Evolutionary conservation across 495 filamentous ascomycete species (phyloP), one percentile per base, ranked within the genome.

Genomic region (Ramalina peruviana): DNA sequence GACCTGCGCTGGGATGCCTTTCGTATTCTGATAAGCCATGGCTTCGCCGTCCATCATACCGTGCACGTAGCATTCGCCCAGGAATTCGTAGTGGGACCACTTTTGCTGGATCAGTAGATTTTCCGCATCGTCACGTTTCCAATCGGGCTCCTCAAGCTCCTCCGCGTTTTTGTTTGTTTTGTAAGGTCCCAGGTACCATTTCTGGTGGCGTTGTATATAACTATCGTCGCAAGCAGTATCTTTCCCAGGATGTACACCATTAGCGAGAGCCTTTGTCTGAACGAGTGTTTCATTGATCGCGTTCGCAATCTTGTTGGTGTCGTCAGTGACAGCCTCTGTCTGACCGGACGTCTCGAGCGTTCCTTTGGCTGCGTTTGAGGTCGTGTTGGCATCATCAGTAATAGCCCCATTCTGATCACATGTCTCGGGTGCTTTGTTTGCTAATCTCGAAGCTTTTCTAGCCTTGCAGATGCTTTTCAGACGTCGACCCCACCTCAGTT

Each of bases 11-110:
- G 13, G 23, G 23, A 47, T 25, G 13, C 40, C 50, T 16, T 48
- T 40, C 6, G 48, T 3, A 20, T 46, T 43, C 40, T 57, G 55
- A 38, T 56, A 56, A 16, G 36, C 54, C 16, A 65, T 16, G 11
- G 64, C 62, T 40, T 68, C 62, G 3, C 65, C 62, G 33, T 67
- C 63, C 65, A 67, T 68, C 46, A 63, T 57, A 2, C 65, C 65
- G 43, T 65, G 64, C 3, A 68, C 36, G 50, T 67, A 67, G 33
- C 54, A 54, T 38, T 65, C 64, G 0, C 65, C 64, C 13, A 62
- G 40, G 36, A 67, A 55, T n/a, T 45, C 37, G 25, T 50, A 54
- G 33, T 45, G 38, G 26, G 27, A 43, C 40, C 45, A 48, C 26
- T 48, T 48, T 7, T 36, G 15, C 30, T 48, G 45, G 1, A 48